These are phyloP conservation scores for Plasmodium fragile DNA, from an alignment of 169 alveolate species.

Conservation along the genomic window DNA sequence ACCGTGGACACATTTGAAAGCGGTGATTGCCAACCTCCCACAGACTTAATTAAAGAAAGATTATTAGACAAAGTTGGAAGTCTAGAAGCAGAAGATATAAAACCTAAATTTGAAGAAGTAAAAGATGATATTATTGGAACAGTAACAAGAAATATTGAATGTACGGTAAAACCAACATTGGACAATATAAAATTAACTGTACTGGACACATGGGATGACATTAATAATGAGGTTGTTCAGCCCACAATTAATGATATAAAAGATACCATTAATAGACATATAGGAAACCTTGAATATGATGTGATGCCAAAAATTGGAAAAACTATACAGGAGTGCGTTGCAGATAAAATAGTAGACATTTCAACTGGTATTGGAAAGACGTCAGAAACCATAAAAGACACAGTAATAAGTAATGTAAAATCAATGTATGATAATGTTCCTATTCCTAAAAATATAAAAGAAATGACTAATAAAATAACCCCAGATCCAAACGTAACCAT, in stretches of 20 bases:
- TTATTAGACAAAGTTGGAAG: conserved; percentile 15
- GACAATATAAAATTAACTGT: conserved; percentile 14
- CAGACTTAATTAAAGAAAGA: conserved; percentile 5
- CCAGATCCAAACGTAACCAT: neutral
- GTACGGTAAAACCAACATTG: conserved; percentile 2
- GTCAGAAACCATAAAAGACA: conserved; percentile 11
- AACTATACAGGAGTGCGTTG: conserved; percentile 10
- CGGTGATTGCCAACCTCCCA: neutral
- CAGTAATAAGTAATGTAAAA: conserved; percentile 21
- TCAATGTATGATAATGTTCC: neutral
- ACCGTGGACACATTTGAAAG: neutral
- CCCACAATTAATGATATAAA: conserved; percentile 25
- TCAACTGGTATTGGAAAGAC: conserved; percentile 21
- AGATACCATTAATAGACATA: conserved; percentile 17
- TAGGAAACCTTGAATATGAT: conserved; percentile 6
- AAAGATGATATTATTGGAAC: conserved; percentile 1
- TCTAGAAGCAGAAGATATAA: conserved; percentile 1
- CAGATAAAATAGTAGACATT: conserved; percentile 23
- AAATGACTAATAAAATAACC: neutral
- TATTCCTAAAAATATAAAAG: neutral
- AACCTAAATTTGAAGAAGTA: neutral
- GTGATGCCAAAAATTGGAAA: conserved; percentile 40
- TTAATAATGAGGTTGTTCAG: neutral
- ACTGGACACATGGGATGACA: neutral
- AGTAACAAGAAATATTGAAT: conserved; percentile 17